Base-by-base conservation (phyloP, 768 basidiomycete species). In the Tulasnella sp. region DNA sequence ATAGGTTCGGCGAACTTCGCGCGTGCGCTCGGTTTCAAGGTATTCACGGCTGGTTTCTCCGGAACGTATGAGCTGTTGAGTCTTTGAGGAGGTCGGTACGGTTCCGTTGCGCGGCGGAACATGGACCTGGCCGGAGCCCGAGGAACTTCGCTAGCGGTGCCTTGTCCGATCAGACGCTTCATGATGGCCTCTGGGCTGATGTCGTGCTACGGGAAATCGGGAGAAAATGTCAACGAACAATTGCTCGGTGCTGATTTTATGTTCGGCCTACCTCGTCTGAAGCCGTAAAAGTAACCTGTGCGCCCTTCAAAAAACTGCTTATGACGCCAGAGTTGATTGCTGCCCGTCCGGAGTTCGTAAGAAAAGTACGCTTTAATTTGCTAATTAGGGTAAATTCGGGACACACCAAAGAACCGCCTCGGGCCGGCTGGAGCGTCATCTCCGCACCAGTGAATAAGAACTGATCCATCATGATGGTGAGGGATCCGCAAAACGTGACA, bases 381-480 rank as follows among this genome's bases (percentile, higher is more conserved):
- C 37, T 48, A 48, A 58, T 77, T 20, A 60, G 3, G 58, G 54
- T 40, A 28, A 34, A n/a, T n/a, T 37, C 37, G 28, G n/a, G 22
- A 72, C 69, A 12, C 34, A 72, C 78, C 78, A 46, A 80, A 80
- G 72, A 80, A 80, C 41, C 78, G 41, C n/a, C 69, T 44, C n/a
- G 64, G 44, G 24, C 42, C 42, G 40, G 64, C 40, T 16, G 88
- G 87, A 2, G 88, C 88, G 75, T 88, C 87, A 58, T 87, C 87
- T 24, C 88, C 88, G 74, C 86, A 85, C 87, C 88, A 87, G n/a
- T 85, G 83, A 81, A 89, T 86, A 72, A 87, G 85, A 40, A 89
- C 87, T 60, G 87, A 82, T 64, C 31, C n/a, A 31, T 31, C 9
- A 64, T 64, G 60, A 87, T 86, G 82, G 85, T 84, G 22, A 88